Evolutionary conservation across 345 rosid genomes (phyloP).

Genomic region (Hibiscus trionum): DNA sequence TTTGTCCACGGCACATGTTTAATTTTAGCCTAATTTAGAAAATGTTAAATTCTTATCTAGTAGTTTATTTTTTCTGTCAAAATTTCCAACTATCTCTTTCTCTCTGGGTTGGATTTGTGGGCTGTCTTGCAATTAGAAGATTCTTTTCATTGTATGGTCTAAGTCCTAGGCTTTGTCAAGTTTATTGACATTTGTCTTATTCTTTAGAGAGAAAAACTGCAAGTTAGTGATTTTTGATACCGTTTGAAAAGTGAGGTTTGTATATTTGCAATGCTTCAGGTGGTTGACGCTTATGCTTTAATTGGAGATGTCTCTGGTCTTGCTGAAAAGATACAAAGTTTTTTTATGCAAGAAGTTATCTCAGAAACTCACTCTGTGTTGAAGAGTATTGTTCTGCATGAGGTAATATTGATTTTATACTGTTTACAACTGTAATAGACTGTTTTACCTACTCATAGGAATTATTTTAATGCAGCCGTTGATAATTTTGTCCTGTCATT

Average conservation of each 20-base stretch:
- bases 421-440: background rate
- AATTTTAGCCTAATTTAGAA: background rate
- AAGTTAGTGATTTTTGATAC: background rate
- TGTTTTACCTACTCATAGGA: background rate
- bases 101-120: background rate
- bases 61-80: background rate
- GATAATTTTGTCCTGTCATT: background rate
- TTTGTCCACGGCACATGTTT: background rate
- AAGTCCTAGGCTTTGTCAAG: background rate
- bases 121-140: background rate
- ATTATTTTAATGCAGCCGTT: background rate
- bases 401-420: conserved; percentile 36
- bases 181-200: background rate
- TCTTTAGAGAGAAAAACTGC: background rate
- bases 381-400: conserved; percentile 60
- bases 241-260: conserved; percentile 7
- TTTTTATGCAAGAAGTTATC: conserved; percentile 95
- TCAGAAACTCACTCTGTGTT: conserved; percentile 78
- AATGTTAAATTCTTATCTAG: background rate
- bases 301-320: conserved; percentile 97
- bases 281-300: conserved; percentile 94
- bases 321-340: conserved; percentile 95
- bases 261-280: conserved; percentile 40
- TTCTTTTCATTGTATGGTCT: background rate
- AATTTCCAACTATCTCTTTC: background rate